phyloP scores from a whole-genome alignment of 805 yeast genomes.

The Maudiozyma bulderi region DNA sequence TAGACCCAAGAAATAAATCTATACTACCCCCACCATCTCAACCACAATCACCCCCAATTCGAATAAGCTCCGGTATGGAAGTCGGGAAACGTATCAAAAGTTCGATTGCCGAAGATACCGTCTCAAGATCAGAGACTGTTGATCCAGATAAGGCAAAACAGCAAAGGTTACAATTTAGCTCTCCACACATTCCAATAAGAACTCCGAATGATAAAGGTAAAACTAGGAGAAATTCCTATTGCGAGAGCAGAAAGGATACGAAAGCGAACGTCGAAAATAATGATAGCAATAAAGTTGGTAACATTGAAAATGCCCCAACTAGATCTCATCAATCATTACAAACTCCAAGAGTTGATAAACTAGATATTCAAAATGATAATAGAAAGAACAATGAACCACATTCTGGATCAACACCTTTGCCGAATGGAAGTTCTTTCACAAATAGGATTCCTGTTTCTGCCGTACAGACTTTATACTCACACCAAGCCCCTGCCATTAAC shows the following conservation, averaged over 20 bases:
- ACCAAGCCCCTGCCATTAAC: not conserved
- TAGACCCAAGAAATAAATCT: conserved; percentile 20
- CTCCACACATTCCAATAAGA: conserved; percentile 19
- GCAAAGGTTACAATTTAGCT: conserved; percentile 20
- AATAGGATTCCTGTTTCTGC: not conserved
- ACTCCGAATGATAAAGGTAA: conserved; percentile 18
- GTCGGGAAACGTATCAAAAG: conserved; percentile 19
- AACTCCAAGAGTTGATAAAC: conserved; percentile 30
- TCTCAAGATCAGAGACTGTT: conserved; percentile 27
- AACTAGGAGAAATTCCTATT: conserved; percentile 9
- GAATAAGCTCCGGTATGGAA: conserved; percentile 26
- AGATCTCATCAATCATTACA: not conserved
- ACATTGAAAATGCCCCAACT: not conserved
- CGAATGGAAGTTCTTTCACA: not conserved
- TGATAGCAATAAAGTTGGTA: too few species aligned
- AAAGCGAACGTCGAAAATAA: not conserved
- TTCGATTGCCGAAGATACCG: conserved; percentile 23
- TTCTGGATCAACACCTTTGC: not conserved
- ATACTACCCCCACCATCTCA: conserved; percentile 25
- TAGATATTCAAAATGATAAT: conserved; percentile 20
- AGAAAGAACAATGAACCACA: not conserved
- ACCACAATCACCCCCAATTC: conserved; percentile 28
- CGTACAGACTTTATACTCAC: not conserved
- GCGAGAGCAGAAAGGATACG: conserved; percentile 6
- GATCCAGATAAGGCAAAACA: conserved; percentile 27